Evolutionary conservation across 805 yeast species (phyloP).

Genomic region (Hanseniaspora occidentalis): DNA sequence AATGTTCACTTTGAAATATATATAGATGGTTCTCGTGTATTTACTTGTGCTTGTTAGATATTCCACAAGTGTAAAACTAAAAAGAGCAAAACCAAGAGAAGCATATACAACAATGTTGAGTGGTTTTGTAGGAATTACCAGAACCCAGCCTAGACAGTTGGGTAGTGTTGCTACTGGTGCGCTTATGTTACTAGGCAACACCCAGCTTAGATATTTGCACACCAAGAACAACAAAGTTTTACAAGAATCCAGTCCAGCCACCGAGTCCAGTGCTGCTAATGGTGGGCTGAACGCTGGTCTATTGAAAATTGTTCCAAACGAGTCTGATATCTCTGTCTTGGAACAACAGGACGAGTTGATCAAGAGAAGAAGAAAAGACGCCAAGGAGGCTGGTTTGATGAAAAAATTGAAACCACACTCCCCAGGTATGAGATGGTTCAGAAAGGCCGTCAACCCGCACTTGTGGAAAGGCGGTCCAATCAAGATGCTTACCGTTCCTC

Average conservation of each 20-base stretch:
- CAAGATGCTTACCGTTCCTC: constrained; percentile 59
- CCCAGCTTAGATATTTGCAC: too few relatives aligned
- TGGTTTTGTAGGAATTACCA: not conserved
- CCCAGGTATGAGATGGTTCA: constrained; percentile 82
- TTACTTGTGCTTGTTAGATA: too few relatives aligned
- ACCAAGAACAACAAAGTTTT: too few relatives aligned
- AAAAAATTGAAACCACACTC: constrained; percentile 69
- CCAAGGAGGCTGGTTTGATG: constrained; percentile 57
- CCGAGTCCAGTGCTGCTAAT: not conserved
- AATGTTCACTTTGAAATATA: too few relatives aligned
- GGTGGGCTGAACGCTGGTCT: constrained; percentile 2
- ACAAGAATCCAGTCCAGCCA: not conserved
- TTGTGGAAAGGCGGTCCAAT: constrained; percentile 79
- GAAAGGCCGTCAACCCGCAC: constrained; percentile 47
- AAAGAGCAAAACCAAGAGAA: not conserved
- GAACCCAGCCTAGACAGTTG: too few relatives aligned
- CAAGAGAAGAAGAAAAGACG: constrained; percentile 58
- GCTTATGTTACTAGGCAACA: too few relatives aligned
- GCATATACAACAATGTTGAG: not conserved
- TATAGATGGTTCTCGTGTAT: too few relatives aligned
- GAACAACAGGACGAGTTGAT: constrained; percentile 69
- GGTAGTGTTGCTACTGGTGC: too few relatives aligned
- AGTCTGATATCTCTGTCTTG: constrained; percentile 48
- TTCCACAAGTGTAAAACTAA: too few relatives aligned
- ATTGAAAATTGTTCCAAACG: constrained; percentile 30